Conservation (phyloP, 2,329 filamentous ascomycete genomes). For the Neopestalotiopsis rosae region DNA sequence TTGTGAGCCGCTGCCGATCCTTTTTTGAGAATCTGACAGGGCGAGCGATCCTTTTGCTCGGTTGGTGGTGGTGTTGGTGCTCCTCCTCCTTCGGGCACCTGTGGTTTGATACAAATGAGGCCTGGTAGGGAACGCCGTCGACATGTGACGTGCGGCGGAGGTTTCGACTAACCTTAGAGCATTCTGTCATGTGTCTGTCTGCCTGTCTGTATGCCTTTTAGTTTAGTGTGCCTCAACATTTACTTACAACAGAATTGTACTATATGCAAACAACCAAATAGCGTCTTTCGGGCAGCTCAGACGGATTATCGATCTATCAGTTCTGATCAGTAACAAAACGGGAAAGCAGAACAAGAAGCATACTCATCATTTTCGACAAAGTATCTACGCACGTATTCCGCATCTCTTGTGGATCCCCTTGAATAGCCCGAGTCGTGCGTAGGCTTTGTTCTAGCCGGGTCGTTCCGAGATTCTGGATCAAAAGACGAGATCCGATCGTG, state of each 20-base stretch:
- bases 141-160: neutral
- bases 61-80: neutral
- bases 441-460: neutral
- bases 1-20: neutral
- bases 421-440: neutral
- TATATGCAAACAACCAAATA: too few species aligned
- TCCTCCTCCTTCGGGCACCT: too few species aligned
- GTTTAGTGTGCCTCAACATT: neutral
- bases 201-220: neutral
- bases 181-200: neutral
- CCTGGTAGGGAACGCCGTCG: neutral
- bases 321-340: neutral
- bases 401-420: neutral
- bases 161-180: conserved; percentile 1
- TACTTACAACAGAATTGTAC: neutral
- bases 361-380: neutral
- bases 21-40: neutral
- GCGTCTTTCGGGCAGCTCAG: too few species aligned
- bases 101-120: neutral
- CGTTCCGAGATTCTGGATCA: neutral
- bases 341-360: neutral
- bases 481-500: neutral
- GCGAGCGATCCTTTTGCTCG: neutral
- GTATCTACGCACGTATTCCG: neutral
- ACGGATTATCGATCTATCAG: neutral